Base-by-base conservation (phyloP, 2,329 filamentous ascomycete genomes). In the Cladophialophora chaetospira region DNA sequence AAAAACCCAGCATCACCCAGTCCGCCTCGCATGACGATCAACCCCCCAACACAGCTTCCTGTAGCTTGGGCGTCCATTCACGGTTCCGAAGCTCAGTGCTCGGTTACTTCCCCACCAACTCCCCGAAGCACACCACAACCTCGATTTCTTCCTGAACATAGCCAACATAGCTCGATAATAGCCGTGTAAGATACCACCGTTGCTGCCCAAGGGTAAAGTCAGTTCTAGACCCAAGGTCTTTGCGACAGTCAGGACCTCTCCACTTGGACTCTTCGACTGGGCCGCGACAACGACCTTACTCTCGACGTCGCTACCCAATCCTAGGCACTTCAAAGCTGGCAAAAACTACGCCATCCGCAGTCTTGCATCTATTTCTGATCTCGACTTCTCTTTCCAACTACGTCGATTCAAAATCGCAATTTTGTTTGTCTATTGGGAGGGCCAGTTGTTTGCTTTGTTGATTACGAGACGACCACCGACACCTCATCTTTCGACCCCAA, bases 391-490 rank as follows among this genome's bases (percentile, higher is more conserved):
- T 6, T 26, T 40, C 19, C 31, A 19, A 35, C 21, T 21, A 38
- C 17, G 35, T 43, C n/a, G 10, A 23, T 13, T 31, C 40, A 33
- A 28, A 42, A 31, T 47, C 29, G 28, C 26, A 11, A 29, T 17
- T 53, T 58, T 40, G 36, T 47, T 49, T 43, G 50, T 29, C n/a
- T 17, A 48, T 31, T 53, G 55, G 55, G 31, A 35, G 59, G 53
- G 46, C 47, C 49, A 48, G 56, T 52, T 55, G 55, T 58, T 58
- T 61, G 48, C 55, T 55, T 58, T 31, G 44, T 48, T 48, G 40
- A 44, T 47, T 50, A 31, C 50, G 19, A 54, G 45, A 26, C 53
- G 43, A 46, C 58, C 29, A 26, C 45, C 31, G 50, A 31, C 44
- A 45, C 9, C 31, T 17, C 51, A 3, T 29, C 46, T 25, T n/a